Evolutionary conservation across 495 filamentous ascomycete species (phyloP).

Genomic region (Xylaria curta): DNA sequence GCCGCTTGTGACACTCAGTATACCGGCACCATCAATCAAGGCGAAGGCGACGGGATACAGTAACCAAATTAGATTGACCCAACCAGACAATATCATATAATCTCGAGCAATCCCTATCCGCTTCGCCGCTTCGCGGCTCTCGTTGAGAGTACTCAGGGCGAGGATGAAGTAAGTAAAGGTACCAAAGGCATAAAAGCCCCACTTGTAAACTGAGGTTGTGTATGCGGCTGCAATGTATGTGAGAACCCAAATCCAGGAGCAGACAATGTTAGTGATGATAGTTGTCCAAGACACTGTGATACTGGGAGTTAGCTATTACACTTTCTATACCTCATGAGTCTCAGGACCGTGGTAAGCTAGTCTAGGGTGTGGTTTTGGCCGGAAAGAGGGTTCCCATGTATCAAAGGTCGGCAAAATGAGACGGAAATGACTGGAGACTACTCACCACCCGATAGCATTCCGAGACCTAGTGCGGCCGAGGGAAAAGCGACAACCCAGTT

Average conservation of each 20-base stretch:
- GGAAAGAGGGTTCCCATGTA: neutral
- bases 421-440: neutral
- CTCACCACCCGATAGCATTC: neutral
- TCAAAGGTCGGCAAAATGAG: neutral
- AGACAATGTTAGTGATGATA: neutral
- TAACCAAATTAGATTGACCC: slow-evolving; percentile 1
- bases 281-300: neutral
- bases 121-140: neutral
- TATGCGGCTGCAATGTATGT: neutral
- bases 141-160: neutral
- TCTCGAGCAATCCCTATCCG: neutral
- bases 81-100: slow-evolving; percentile 3
- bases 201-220: neutral
- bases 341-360: too few relatives aligned
- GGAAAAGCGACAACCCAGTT: neutral
- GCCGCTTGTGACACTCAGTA: neutral
- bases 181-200: neutral
- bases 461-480: neutral
- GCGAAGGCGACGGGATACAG: neutral
- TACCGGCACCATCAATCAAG: neutral
- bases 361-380: neutral
- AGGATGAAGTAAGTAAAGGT: neutral
- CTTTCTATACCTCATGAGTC: too few relatives aligned
- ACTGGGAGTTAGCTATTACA: neutral
- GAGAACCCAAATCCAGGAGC: slow-evolving; percentile 6